A percentile compares a stretch with the other conserved stretches of the same genome.
phyloP scores from a whole-genome alignment of 257 asterid genomes.

The Solanum chiquidenum region DNA sequence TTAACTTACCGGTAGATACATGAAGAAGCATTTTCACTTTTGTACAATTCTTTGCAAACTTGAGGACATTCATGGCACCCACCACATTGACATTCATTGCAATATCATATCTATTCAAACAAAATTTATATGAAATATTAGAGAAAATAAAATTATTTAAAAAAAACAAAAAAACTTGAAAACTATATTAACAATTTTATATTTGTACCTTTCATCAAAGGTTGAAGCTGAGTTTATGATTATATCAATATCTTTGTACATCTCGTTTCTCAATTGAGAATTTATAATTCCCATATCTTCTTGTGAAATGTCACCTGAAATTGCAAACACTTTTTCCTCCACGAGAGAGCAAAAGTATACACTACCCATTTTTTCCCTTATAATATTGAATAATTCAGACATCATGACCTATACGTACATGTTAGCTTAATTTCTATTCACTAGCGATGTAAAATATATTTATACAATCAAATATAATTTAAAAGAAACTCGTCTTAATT shows the following conservation, averaged over 20 bases:
- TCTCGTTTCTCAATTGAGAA: conserved; percentile 9
- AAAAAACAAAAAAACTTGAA: neutral
- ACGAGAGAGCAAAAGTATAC: neutral
- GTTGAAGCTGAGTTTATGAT: conserved; percentile 18
- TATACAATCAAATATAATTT: neutral
- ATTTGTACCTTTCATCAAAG: conserved; percentile 20
- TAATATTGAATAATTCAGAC: conserved; percentile 25
- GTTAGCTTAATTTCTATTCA: neutral
- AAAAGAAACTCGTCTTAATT: neutral
- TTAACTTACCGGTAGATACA: conserved; percentile 1
- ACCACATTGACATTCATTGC: conserved; percentile 1
- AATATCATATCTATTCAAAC: neutral
- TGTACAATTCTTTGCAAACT: conserved; percentile 4
- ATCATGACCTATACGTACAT: conserved; percentile 19
- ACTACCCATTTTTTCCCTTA: conserved; percentile 12
- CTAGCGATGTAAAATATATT: no score
- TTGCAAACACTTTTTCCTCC: conserved; percentile 9
- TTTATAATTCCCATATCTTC: conserved; percentile 13
- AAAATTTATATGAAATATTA: neutral
- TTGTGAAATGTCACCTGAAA: conserved; percentile 13
- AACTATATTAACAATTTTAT: neutral
- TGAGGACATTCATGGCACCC: conserved; percentile 4
- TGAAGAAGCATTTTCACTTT: conserved; percentile 1
- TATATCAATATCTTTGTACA: conserved; percentile 30
- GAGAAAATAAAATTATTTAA: neutral